A percentile compares a stretch with the other conserved stretches of the same genome.
Conservation (phyloP, 352 stramenopile species). For the Nothophytophthora sp. region DNA sequence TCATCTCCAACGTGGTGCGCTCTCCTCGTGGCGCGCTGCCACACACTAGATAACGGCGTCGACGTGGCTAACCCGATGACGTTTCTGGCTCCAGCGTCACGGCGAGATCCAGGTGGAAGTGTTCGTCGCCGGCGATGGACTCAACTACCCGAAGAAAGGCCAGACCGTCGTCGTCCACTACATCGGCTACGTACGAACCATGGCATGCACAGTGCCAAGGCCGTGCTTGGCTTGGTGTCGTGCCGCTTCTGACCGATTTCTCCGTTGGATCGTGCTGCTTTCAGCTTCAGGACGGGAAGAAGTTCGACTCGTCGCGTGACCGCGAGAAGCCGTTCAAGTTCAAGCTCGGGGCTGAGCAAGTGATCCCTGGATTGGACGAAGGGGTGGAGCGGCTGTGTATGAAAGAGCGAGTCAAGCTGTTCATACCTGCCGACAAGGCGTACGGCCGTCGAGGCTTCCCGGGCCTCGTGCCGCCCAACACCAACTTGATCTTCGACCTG, state of each 20-base stretch:
- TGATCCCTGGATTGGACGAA: conserved; percentile 96
- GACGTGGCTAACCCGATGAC: not conserved
- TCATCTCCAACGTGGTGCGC: conserved; percentile 52
- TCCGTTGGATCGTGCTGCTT: too few relatives aligned
- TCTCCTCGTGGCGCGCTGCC: too few relatives aligned
- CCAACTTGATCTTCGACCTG: conserved; percentile 94
- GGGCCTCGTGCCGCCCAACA: conserved; percentile 89
- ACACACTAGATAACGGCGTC: not conserved
- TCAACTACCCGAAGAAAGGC: conserved; percentile 62
- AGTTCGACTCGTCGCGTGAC: conserved; percentile 81
- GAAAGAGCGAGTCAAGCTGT: conserved; percentile 91
- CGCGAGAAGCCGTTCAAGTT: conserved; percentile 82
- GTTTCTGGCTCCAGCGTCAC: conserved; percentile 35
- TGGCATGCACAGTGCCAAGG: too few relatives aligned
- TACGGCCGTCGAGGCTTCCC: conserved; percentile 90
- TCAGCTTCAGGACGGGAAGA: conserved; percentile 52
- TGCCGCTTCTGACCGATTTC: too few relatives aligned
- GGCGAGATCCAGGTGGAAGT: conserved; percentile 84
- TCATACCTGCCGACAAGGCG: conserved; percentile 92
- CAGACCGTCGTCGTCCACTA: conserved; percentile 89
- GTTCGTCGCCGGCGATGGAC: conserved; percentile 60
- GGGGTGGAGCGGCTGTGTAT: conserved; percentile 95
- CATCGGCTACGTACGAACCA: too few relatives aligned
- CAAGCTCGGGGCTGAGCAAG: conserved; percentile 78
- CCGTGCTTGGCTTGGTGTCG: too few relatives aligned